These are phyloP conservation scores for Flaveria bidentis DNA, from an alignment of 129 eudicot genomes.

Conservation along the genomic window DNA sequence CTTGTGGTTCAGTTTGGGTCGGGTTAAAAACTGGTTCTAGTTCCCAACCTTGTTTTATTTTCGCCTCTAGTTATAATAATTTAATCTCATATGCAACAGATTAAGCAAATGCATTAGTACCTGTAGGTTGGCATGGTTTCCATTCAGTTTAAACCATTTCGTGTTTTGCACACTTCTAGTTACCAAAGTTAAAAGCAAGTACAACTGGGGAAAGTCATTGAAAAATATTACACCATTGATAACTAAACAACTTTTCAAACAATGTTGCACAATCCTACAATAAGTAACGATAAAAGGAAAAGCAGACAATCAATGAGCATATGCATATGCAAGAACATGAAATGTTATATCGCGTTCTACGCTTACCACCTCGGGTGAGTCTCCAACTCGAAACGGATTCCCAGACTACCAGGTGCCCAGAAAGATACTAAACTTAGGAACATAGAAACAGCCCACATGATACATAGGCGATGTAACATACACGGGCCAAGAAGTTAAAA, in stretches of 20 bases:
- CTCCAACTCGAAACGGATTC: conserved; percentile 41
- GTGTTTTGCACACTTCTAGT: neutral
- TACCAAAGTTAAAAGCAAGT: conserved; percentile 8
- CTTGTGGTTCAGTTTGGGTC: no score
- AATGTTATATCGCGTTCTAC: conserved; percentile 31
- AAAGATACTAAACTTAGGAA: conserved; percentile 33
- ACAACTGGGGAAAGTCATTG: conserved; percentile 2
- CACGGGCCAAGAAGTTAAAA: conserved; percentile 12
- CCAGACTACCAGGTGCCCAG: conserved; percentile 85
- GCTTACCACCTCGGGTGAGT: conserved; percentile 78
- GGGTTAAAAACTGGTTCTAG: no score
- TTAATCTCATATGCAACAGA: no score
- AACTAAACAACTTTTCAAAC: conserved; percentile 19
- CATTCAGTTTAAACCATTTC: no score
- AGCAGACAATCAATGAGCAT: conserved; percentile 31
- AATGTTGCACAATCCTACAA: conserved; percentile 23
- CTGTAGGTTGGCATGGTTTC: no score
- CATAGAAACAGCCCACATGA: conserved; percentile 20
- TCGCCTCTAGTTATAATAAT: no score
- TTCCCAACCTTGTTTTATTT: no score
- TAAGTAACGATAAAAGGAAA: conserved; percentile 19
- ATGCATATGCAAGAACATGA: conserved; percentile 29
- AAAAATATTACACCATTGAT: conserved; percentile 16
- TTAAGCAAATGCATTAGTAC: no score
- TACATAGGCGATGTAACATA: conserved; percentile 16